A percentile compares a stretch with the other conserved stretches of the same genome.
Conservation (phyloP, 2,329 filamentous ascomycete genomes). For the Zalaria obscura region DNA sequence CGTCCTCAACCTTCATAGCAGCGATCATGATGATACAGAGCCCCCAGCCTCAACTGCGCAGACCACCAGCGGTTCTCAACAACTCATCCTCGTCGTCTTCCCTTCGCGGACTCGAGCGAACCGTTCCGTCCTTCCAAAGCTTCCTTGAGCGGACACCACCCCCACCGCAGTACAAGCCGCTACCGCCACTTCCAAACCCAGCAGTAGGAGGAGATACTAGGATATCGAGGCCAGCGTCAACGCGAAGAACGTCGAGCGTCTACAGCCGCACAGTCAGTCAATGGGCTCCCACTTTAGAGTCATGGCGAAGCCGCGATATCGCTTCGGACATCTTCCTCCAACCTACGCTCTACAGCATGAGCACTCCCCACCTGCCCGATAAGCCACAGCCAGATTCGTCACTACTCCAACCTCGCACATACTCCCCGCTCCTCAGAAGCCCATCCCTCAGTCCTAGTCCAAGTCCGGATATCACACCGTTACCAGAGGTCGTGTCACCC, state of each 20-base stretch:
- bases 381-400: background rate
- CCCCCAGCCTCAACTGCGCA: conserved; percentile 2
- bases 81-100: conserved; percentile 2
- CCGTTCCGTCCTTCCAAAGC: conserved; percentile 16
- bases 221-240: background rate
- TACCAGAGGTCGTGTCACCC: background rate
- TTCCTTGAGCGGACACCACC: conserved; percentile 17
- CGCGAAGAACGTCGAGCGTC: conserved; percentile 15
- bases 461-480: background rate
- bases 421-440: conserved; percentile 1
- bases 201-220: background rate
- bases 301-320: conserved; percentile 5
- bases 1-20: background rate
- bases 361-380: conserved; percentile 3
- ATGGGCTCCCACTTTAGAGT: conserved; percentile 9
- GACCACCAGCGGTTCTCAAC: conserved; percentile 3
- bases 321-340: conserved; percentile 11
- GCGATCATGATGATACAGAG: conserved; percentile 3
- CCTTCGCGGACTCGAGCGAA: conserved; percentile 11
- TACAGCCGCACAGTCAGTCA: conserved; percentile 18
- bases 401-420: conserved; percentile 1
- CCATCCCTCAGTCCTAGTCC: conserved; percentile 2
- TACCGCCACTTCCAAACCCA: conserved; percentile 14
- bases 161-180: conserved; percentile 14
- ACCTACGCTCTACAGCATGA: conserved; percentile 9